Conservation (phyloP, 2,329 filamentous ascomycete species). For the Trichoderma sp. region DNA sequence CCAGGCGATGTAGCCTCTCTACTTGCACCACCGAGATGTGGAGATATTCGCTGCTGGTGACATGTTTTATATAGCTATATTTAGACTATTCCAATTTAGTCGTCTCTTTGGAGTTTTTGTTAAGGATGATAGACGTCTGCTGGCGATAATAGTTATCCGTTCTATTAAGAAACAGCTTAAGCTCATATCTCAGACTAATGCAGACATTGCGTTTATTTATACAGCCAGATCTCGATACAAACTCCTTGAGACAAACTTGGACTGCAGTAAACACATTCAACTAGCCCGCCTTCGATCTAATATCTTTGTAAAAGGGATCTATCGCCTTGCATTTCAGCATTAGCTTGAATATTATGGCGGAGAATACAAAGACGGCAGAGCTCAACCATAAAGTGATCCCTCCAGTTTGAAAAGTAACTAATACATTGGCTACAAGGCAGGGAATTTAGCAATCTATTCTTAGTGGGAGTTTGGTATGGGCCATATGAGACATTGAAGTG, state of each 20-base stretch:
- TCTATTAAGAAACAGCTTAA: neutral
- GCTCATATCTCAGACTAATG: neutral
- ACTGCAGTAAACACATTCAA: neutral
- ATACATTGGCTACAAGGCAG: too few species aligned
- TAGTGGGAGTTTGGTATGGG: neutral
- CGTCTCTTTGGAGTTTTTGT: neutral
- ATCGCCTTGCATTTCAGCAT: too few species aligned
- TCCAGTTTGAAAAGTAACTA: too few species aligned
- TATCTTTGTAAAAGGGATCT: too few species aligned
- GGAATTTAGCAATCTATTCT: neutral
- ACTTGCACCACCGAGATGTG: constrained; percentile 53
- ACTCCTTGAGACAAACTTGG: neutral
- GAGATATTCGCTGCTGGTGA: constrained; percentile 45
- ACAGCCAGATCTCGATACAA: neutral
- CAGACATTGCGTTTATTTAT: neutral
- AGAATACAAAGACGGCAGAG: neutral
- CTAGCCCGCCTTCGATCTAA: too few species aligned
- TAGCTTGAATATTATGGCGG: neutral
- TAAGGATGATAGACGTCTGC: neutral
- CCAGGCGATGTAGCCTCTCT: constrained; percentile 40
- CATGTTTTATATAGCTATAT: constrained; percentile 50
- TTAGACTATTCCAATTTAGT: constrained; percentile 40
- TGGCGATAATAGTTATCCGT: neutral
- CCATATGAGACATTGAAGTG: neutral
- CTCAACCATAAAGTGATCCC: too few species aligned